Evolutionary conservation across 306 rosid species (phyloP), one percentile per base, ranked within the genome.

Genomic region (Cercis canadensis): DNA sequence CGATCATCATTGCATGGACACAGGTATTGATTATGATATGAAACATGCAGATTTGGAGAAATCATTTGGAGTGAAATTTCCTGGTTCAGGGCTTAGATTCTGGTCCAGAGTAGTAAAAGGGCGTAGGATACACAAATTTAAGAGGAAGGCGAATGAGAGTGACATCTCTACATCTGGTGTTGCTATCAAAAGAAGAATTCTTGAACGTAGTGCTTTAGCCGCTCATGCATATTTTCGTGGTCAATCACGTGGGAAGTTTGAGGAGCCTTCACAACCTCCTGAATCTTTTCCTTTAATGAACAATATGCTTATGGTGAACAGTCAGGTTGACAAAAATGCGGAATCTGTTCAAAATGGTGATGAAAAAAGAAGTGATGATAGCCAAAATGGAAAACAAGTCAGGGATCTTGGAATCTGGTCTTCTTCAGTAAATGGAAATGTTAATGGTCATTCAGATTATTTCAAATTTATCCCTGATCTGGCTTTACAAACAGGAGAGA

Each of bases 31-130:
- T 71, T 94, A 88, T 70, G 83, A 90, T 54, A 81, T 51, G 73
- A 90, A 87, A 67, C 98, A 90, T 83, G 96, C 90, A 2, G 88
- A 76, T 80, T 73, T 92, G 81, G 98, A 94, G 81, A 89, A 87
- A 76, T 74, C 96, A 18, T 90, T 94, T 81, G 89, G 85, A 69
- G 84, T 64, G 34, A 84, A 88, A 72, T 83, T 77, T 63, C 95
- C 90, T 15, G 88, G 86, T 75, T 69, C 79, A n/a, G 87, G 86
- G 74, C 87, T 82, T 63, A 80, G 81, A 62, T 86, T 87, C 79
- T 87, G 84, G 90, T 81, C 95, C 18, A 86, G 75, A 78, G 76
- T 77, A 77, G 77, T 81, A 53, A 77, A 82, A 75, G 81, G 87
- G 76, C 82, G 75, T 54, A 74, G 67, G 73, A 81, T 76, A 41